These are phyloP conservation scores for Euptelea pleiosperma DNA, from an alignment of 164 flowering plant genomes.

Conservation along the genomic window DNA sequence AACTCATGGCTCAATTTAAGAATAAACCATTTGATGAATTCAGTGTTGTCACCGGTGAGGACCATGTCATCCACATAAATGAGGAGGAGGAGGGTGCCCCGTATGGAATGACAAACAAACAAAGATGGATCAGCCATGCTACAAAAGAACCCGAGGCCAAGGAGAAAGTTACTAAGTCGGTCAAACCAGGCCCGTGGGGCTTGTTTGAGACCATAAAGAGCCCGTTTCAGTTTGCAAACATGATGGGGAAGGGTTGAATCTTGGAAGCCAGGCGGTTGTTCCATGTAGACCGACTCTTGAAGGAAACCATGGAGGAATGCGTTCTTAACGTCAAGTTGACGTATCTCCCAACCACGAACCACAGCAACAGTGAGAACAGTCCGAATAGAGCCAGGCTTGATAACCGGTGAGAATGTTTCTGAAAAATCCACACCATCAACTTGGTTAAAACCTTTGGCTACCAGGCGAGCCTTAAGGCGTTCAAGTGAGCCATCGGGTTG, in stretches of 20 bases:
- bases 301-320: slow-evolving; percentile 1
- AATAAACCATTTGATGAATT: too few relatives aligned
- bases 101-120: too few relatives aligned
- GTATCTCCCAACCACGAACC: neutral
- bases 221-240: too few relatives aligned
- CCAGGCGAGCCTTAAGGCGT: neutral
- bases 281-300: too few relatives aligned
- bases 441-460: slow-evolving; percentile 7
- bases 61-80: too few relatives aligned
- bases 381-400: neutral
- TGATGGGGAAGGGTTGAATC: neutral
- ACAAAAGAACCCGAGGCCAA: too few relatives aligned
- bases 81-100: too few relatives aligned
- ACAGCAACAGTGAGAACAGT: neutral
- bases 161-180: neutral
- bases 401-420: slow-evolving; percentile 5
- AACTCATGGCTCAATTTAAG: too few relatives aligned
- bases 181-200: too few relatives aligned
- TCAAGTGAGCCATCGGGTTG: neutral
- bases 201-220: too few relatives aligned
- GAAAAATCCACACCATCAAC: neutral
- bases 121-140: too few relatives aligned
- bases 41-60: too few relatives aligned
- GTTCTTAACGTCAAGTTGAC: slow-evolving; percentile 9
- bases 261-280: neutral